These are phyloP conservation scores for Microcyclospora tardicrescens DNA, from an alignment of 2,329 filamentous ascomycete genomes.

Conservation along the genomic window DNA sequence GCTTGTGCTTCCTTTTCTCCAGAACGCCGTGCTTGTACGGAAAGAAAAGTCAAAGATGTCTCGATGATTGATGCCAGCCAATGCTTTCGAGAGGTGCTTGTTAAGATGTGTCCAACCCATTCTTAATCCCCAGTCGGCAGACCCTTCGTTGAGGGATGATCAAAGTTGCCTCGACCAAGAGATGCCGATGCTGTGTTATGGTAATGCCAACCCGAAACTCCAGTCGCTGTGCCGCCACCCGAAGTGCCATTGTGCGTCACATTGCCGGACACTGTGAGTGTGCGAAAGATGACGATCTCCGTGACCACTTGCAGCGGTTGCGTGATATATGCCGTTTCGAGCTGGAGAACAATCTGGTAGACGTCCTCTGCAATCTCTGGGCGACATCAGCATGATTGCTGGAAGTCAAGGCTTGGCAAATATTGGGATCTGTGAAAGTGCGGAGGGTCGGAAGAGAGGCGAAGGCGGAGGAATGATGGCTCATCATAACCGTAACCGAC, in stretches of 20 bases:
- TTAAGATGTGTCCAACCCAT: no score
- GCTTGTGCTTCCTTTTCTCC: no score
- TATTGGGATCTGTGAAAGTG: constrained; percentile 1
- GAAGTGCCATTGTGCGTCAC: constrained; percentile 1
- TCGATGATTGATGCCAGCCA: no score
- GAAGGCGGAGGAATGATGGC: constrained; percentile 1
- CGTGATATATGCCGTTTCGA: constrained; percentile 10
- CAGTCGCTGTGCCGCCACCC: background rate
- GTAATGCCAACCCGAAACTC: no score
- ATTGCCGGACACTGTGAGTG: constrained; percentile 3
- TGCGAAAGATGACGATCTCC: constrained; percentile 8
- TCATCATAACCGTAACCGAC: constrained; percentile 9
- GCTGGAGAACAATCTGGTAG: constrained; percentile 9
- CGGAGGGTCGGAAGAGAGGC: background rate
- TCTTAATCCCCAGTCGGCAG: no score
- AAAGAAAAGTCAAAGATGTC: no score
- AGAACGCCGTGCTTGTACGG: no score
- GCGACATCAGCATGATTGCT: background rate
- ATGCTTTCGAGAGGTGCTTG: no score
- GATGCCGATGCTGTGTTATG: no score
- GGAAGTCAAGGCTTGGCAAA: constrained; percentile 7
- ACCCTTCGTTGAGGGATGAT: no score
- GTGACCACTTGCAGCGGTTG: constrained; percentile 11
- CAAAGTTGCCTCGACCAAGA: no score
- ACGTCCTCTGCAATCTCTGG: constrained; percentile 2